Conservation (phyloP, 495 filamentous ascomycete species). For the Neurospora sp. region DNA sequence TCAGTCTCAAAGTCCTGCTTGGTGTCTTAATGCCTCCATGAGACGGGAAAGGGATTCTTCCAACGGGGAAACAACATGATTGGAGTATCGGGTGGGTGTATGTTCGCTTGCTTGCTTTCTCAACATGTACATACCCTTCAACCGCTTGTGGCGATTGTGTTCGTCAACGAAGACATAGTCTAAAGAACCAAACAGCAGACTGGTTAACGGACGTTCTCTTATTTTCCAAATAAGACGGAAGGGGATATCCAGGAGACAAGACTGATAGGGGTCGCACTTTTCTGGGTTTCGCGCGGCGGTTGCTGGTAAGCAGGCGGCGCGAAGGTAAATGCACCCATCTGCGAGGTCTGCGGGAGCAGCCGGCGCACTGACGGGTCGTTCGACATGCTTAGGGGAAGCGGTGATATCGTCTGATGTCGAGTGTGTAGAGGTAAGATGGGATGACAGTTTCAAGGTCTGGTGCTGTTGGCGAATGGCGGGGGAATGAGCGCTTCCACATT, state of each 20-base stretch:
- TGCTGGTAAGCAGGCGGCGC: slow-evolving; percentile 45
- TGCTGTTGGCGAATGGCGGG: not conserved
- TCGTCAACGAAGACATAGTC: slow-evolving; percentile 99
- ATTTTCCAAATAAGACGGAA: not conserved
- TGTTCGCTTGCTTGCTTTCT: not conserved
- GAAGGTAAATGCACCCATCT: slow-evolving; percentile 51
- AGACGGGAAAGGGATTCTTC: not conserved
- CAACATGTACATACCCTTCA: slow-evolving; percentile 62
- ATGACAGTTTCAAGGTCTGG: not conserved
- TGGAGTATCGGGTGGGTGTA: not conserved
- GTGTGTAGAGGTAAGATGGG: not conserved
- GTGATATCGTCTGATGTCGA: not conserved
- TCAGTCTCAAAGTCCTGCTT: slow-evolving; percentile 9
- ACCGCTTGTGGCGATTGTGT: slow-evolving; percentile 92
- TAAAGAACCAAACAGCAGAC: slow-evolving; percentile 26
- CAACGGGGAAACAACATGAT: not conserved
- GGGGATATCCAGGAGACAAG: not conserved
- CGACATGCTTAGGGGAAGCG: slow-evolving; percentile 27
- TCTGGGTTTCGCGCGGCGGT: slow-evolving; percentile 53
- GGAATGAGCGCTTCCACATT: not conserved
- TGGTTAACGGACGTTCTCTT: not conserved
- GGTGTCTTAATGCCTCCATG: not conserved
- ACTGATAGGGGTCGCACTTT: slow-evolving; percentile 40
- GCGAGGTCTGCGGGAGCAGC: slow-evolving; percentile 46
- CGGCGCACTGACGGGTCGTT: slow-evolving; percentile 45